phyloP scores from a whole-genome alignment of 352 stramenopile genomes.

The Saprolegnia parasitica region DNA sequence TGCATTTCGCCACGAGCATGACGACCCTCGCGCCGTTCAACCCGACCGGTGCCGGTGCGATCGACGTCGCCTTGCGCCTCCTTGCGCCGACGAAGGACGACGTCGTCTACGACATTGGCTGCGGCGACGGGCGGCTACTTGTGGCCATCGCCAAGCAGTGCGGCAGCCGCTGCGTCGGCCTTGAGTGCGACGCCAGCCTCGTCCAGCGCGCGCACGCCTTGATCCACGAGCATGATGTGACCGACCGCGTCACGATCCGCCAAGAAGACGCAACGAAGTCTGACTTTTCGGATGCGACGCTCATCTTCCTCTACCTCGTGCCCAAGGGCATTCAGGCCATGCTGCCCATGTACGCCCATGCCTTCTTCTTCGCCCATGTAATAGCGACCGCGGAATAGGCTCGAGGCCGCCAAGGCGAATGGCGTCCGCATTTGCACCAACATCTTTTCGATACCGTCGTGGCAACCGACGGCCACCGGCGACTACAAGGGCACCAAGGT shows the following conservation, averaged over 20 bases:
- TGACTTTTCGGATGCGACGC: conserved; percentile 56
- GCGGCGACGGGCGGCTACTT: conserved; percentile 68
- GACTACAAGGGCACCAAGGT: conserved; percentile 86
- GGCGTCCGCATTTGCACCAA: conserved; percentile 76
- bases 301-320: conserved; percentile 79
- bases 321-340: conserved; percentile 68
- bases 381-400: conserved; percentile 32
- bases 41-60: conserved; percentile 59
- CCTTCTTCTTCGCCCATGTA: neutral
- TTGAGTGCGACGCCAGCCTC: conserved; percentile 71
- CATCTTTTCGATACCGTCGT: conserved; percentile 76
- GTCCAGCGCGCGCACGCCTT: conserved; percentile 43
- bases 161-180: conserved; percentile 48
- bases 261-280: conserved; percentile 56
- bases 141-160: conserved; percentile 40
- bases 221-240: conserved; percentile 32
- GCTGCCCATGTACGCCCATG: conserved; percentile 49
- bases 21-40: conserved; percentile 78
- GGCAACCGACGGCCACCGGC: conserved; percentile 46
- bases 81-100: conserved; percentile 49
- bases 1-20: neutral
- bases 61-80: conserved; percentile 56
- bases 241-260: conserved; percentile 47
- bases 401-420: conserved; percentile 56
- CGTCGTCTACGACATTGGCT: conserved; percentile 73